A percentile compares a stretch with the other conserved stretches of the same genome.
These are phyloP conservation scores for Ustilago vetiveriae DNA, from an alignment of 1,284 basidiomycete genomes.

Conservation along the genomic window DNA sequence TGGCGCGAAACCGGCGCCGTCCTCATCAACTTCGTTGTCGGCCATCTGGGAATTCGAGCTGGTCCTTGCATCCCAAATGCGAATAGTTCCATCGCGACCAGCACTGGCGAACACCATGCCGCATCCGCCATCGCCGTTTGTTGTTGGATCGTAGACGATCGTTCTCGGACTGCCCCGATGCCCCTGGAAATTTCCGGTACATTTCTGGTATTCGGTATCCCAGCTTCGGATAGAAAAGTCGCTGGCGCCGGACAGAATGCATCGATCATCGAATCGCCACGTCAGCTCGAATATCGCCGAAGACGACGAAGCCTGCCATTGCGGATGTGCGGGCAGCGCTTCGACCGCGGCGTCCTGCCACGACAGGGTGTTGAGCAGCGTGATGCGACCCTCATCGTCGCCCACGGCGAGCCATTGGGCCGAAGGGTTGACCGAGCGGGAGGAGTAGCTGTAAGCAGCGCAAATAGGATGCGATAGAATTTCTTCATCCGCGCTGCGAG, in stretches of 20 bases:
- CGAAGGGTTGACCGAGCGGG: constrained; percentile 37
- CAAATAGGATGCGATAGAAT: constrained; percentile 49
- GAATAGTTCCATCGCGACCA: constrained; percentile 61
- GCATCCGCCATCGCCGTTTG: constrained; percentile 35
- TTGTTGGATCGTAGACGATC: constrained; percentile 58
- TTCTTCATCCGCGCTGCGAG: constrained; percentile 16
- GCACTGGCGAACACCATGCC: constrained; percentile 58
- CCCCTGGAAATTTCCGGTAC: constrained; percentile 39
- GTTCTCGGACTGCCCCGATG: constrained; percentile 57
- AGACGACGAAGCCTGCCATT: constrained; percentile 31
- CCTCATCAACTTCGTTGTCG: neutral
- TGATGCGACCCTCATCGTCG: constrained; percentile 62
- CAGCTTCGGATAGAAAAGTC: constrained; percentile 60
- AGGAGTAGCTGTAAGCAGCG: constrained; percentile 54
- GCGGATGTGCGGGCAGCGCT: constrained; percentile 7
- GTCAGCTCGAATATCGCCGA: constrained; percentile 58
- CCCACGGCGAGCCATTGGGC: constrained; percentile 64
- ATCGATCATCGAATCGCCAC: constrained; percentile 60
- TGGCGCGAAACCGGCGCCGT: constrained; percentile 9
- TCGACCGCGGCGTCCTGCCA: constrained; percentile 28
- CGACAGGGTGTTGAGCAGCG: constrained; percentile 55
- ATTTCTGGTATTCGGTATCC: constrained; percentile 57
- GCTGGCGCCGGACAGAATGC: constrained; percentile 55
- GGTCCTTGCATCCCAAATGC: constrained; percentile 57
- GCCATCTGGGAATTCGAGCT: constrained; percentile 1